Conservation (phyloP, 129 eudicot species). For the Artemisia argyi region DNA sequence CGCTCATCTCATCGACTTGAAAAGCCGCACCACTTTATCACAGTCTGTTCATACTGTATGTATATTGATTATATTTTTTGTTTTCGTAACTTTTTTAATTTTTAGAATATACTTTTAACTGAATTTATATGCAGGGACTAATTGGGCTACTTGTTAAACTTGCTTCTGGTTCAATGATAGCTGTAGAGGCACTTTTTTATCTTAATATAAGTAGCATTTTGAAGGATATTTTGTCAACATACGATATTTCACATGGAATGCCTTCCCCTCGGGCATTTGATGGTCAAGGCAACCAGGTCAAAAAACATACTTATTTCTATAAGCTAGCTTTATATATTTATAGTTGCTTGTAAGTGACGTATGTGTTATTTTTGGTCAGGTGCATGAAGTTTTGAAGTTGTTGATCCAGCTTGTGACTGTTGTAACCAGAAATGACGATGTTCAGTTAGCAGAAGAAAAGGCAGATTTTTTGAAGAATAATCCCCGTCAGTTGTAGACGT, state of each 20-base stretch:
- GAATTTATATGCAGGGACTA: slow-evolving; percentile 55
- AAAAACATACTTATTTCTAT: background rate
- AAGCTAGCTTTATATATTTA: background rate
- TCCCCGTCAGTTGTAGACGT: slow-evolving; percentile 64
- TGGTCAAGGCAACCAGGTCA: slow-evolving; percentile 65
- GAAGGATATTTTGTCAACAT: slow-evolving; percentile 63
- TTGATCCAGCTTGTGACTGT: slow-evolving; percentile 82
- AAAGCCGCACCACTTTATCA: slow-evolving; percentile 58
- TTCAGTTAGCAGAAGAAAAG: slow-evolving; percentile 42
- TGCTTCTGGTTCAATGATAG: slow-evolving; percentile 80
- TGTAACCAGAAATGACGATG: slow-evolving; percentile 44
- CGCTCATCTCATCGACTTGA: slow-evolving; percentile 68
- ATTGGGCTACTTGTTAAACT: slow-evolving; percentile 78
- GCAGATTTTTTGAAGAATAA: slow-evolving; percentile 53
- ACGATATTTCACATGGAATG: slow-evolving; percentile 57
- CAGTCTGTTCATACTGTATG: slow-evolving; percentile 73
- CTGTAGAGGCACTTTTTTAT: slow-evolving; percentile 69
- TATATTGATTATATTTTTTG: background rate
- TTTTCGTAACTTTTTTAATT: background rate
- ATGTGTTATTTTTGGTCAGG: slow-evolving; percentile 35
- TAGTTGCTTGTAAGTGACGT: slow-evolving; percentile 15
- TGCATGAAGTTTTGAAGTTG: slow-evolving; percentile 80
- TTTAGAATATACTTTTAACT: background rate
- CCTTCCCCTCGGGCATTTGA: slow-evolving; percentile 62
- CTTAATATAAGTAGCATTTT: slow-evolving; percentile 68